A percentile compares a stretch with the other conserved stretches of the same genome.
phyloP scores from a whole-genome alignment of 2,329 filamentous ascomycete species.

The Xenoacremonium recifei region DNA sequence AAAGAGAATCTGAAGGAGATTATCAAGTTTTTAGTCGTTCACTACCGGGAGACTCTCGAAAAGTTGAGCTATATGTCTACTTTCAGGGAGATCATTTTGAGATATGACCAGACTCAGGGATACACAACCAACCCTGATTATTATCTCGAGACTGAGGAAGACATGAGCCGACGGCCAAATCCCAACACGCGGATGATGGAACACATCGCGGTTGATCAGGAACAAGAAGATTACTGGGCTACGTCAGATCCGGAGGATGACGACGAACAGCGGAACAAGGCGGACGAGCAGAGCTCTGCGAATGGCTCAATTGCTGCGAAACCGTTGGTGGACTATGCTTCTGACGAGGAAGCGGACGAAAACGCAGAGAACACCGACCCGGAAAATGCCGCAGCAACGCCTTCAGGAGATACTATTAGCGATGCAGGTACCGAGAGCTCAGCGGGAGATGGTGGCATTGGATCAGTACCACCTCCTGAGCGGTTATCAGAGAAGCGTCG shows the following conservation, averaged over 20 bases:
- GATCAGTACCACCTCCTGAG: conserved; percentile 62
- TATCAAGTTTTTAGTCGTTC: conserved; percentile 79
- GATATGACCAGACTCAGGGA: conserved; percentile 76
- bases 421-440: conserved; percentile 33
- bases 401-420: conserved; percentile 25
- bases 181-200: conserved; percentile 63
- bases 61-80: conserved; percentile 80
- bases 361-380: conserved; percentile 62
- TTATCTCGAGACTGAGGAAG: conserved; percentile 69
- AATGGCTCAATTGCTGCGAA: conserved; percentile 67
- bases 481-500: conserved; percentile 84
- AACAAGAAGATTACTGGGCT: conserved; percentile 94
- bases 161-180: conserved; percentile 43
- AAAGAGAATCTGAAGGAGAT: conserved; percentile 78
- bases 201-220: conserved; percentile 69
- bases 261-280: conserved; percentile 42
- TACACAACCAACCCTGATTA: conserved; percentile 67
- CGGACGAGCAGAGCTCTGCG: conserved; percentile 36
- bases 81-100: conserved; percentile 72
- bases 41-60: conserved; percentile 75
- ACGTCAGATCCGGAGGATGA: conserved; percentile 84
- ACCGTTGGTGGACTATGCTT: conserved; percentile 86
- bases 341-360: conserved; percentile 74
- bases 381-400: conserved; percentile 41
- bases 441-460: conserved; percentile 20